These are phyloP conservation scores for Phytophthora melonis DNA, from an alignment of 352 stramenopile species.

Conservation along the genomic window DNA sequence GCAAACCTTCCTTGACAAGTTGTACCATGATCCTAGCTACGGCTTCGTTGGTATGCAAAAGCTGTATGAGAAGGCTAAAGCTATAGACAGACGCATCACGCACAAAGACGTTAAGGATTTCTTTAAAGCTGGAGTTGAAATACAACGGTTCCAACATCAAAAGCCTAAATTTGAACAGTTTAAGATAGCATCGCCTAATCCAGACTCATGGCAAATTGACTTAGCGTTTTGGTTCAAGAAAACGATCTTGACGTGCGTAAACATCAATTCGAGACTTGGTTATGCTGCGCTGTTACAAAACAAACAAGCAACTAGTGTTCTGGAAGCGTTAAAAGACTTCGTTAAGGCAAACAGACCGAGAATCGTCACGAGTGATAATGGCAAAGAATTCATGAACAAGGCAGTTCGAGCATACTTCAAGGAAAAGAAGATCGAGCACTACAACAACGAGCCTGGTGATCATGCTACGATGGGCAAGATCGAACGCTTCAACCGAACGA, in stretches of 20 bases:
- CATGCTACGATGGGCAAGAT: constrained; percentile 37
- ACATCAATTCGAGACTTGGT: constrained; percentile 40
- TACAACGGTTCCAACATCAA: constrained; percentile 31
- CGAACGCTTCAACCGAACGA: constrained; percentile 36
- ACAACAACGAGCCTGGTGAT: constrained; percentile 34
- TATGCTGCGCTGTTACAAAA: constrained; percentile 22
- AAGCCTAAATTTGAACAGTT: constrained; percentile 3
- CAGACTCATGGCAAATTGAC: constrained; percentile 34
- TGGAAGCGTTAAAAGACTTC: constrained; percentile 20
- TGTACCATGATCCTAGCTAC: constrained; percentile 19
- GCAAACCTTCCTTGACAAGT: background rate
- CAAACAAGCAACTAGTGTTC: constrained; percentile 17
- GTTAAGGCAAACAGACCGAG: constrained; percentile 14
- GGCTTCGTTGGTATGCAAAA: constrained; percentile 20
- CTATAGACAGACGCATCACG: background rate
- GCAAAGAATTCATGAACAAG: constrained; percentile 26
- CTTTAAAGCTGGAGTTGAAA: constrained; percentile 12
- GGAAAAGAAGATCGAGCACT: constrained; percentile 23
- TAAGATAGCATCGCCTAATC: constrained; percentile 27
- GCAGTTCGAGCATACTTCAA: constrained; percentile 20
- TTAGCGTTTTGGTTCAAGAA: constrained; percentile 20
- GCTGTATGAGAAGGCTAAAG: constrained; percentile 28
- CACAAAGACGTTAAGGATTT: constrained; percentile 26
- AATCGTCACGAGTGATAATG: constrained; percentile 34
- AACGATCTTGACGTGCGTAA: constrained; percentile 23